phyloP scores from a whole-genome alignment of 2,329 filamentous ascomycete species.

The Ascochyta fabae region DNA sequence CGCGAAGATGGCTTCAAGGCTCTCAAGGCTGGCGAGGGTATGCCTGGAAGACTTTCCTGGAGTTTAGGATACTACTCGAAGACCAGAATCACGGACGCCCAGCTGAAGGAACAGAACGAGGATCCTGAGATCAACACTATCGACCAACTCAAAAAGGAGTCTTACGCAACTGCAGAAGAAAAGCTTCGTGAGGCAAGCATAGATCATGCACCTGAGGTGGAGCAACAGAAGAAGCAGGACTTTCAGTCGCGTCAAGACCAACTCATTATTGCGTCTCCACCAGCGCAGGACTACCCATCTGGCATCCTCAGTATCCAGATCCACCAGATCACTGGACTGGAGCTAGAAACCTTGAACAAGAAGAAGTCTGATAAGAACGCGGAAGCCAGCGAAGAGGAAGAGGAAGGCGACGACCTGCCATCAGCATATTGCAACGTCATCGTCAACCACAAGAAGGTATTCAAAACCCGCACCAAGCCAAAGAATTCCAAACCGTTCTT shows the following conservation, averaged over 20 bases:
- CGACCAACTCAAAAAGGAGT: constrained; percentile 65
- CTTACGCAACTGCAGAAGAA: constrained; percentile 60
- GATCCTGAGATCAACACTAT: constrained; percentile 64
- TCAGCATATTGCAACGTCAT: constrained; percentile 76
- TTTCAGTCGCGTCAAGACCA: constrained; percentile 63
- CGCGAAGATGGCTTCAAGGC: constrained; percentile 70
- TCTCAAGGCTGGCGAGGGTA: constrained; percentile 68
- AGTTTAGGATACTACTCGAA: constrained; percentile 76
- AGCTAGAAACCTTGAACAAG: constrained; percentile 67
- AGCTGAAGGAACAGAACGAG: constrained; percentile 67
- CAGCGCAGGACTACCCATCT: constrained; percentile 65
- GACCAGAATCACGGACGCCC: constrained; percentile 65
- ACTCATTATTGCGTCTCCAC: constrained; percentile 72
- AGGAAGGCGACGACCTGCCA: constrained; percentile 68
- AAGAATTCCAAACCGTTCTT: constrained; percentile 81
- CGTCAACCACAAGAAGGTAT: constrained; percentile 73
- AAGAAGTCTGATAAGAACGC: constrained; percentile 55
- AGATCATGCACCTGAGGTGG: constrained; percentile 66
- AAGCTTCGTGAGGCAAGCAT: constrained; percentile 71
- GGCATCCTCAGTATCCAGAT: constrained; percentile 74
- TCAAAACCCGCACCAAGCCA: constrained; percentile 75
- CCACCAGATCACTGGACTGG: constrained; percentile 74
- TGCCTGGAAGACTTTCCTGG: constrained; percentile 74
- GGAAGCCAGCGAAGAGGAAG: constrained; percentile 64
- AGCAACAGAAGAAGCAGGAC: constrained; percentile 73